These are phyloP conservation scores for Veloboletus limbatus DNA, from an alignment of 1,284 basidiomycete species.

Conservation along the genomic window DNA sequence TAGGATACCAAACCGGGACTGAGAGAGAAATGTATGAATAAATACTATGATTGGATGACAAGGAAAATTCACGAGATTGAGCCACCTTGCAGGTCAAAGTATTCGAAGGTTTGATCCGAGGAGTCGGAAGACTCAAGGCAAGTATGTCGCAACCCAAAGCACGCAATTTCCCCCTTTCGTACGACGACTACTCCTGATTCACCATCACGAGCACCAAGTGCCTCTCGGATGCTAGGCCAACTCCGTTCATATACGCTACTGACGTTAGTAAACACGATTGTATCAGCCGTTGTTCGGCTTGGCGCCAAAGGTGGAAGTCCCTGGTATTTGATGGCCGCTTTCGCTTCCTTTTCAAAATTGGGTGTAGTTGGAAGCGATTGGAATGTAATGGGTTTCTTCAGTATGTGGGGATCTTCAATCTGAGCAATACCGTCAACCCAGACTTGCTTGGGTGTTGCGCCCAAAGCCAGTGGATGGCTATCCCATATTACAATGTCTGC, in stretches of 20 bases:
- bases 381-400: constrained; percentile 44
- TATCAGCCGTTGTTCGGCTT: constrained; percentile 34
- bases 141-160: constrained; percentile 31
- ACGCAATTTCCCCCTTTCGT: constrained; percentile 42
- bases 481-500: constrained; percentile 67
- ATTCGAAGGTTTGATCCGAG: constrained; percentile 17
- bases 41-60: not conserved
- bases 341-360: constrained; percentile 54
- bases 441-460: constrained; percentile 70
- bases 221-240: constrained; percentile 22
- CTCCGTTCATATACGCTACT: constrained; percentile 44
- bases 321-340: constrained; percentile 55
- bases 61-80: constrained; percentile 47
- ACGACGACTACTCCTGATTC: constrained; percentile 40
- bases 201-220: constrained; percentile 18
- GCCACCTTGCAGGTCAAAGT: constrained; percentile 25
- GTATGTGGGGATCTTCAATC: constrained; percentile 42
- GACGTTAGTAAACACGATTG: constrained; percentile 61
- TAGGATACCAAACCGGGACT: constrained; percentile 61
- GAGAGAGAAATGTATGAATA: not conserved
- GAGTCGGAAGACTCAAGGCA: constrained; percentile 14
- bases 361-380: constrained; percentile 56
- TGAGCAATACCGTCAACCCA: constrained; percentile 72
- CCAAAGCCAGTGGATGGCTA: constrained; percentile 74
- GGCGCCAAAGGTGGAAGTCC: constrained; percentile 63